Conservation (phyloP, 768 basidiomycete genomes). For the Tricholoma terreum region DNA sequence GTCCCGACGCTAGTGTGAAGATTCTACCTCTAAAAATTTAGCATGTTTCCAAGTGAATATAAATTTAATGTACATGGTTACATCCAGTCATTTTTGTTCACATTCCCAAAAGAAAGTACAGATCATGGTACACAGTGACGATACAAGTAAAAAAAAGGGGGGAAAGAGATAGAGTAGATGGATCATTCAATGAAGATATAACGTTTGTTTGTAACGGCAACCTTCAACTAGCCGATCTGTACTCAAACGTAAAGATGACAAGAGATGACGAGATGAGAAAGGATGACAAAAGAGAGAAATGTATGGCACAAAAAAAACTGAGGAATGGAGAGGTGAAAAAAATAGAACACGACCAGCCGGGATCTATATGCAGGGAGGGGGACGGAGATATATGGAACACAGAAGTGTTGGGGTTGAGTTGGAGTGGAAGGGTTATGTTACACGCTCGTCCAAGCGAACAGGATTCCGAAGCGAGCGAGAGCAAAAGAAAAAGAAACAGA, state of each 20-base stretch:
- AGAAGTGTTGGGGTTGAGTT: slow-evolving; percentile 1
- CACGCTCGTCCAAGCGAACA: slow-evolving; percentile 41
- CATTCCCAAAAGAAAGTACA: no score
- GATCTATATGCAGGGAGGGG: slow-evolving; percentile 2
- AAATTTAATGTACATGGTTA: no score
- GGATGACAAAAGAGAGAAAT: slow-evolving; percentile 1
- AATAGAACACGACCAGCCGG: slow-evolving; percentile 12
- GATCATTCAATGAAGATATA: slow-evolving; percentile 12
- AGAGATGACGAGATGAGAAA: slow-evolving; percentile 1
- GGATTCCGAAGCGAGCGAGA: slow-evolving; percentile 17
- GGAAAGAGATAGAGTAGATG: not conserved
- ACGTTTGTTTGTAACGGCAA: slow-evolving; percentile 9
- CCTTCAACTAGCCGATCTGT: slow-evolving; percentile 9
- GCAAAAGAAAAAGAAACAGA: not conserved
- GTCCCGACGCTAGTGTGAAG: no score
- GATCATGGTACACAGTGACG: no score
- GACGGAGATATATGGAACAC: not conserved
- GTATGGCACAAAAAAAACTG: slow-evolving; percentile 5
- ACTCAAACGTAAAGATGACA: not conserved
- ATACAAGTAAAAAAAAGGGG: no score
- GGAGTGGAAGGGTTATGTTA: slow-evolving; percentile 13
- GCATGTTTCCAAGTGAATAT: no score
- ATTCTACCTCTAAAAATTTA: no score
- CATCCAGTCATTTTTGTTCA: no score
- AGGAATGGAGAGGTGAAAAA: slow-evolving; percentile 2